Evolutionary conservation across 164 flowering plant species (phyloP), one percentile per base, ranked within the genome.

Genomic region (Sedum album): DNA sequence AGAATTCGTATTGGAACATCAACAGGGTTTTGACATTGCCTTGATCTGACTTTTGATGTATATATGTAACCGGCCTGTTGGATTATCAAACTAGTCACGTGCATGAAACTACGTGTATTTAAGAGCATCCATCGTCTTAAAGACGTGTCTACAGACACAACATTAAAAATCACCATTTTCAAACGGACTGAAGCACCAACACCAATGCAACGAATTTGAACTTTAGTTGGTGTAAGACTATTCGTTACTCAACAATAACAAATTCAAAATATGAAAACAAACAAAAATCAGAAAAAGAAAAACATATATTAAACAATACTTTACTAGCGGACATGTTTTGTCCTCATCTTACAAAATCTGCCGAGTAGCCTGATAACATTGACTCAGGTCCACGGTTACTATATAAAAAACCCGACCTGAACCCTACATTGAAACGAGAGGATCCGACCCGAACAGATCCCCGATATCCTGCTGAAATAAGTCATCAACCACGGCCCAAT

Each of bases 391-490:
- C 17, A 17, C 48, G 48, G 17, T 17, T 44, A 44, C 38, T 35
- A 15, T 44, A 11, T 17, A 13, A 13, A 15, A 14, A 26, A 10
- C 31, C 61, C 1, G 3, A 44, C 30, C 31, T 31, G 33, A 17
- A 28, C 20, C 33, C 62, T 57, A 79, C 15, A 77, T 42, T 0
- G 84, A 71, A 2, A 76, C 69, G 2, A 80, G 79, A 62, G 89
- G 80, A 65, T 89, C 94, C 41, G 82, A 79, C 61, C 79, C 79
- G 60, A 90, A 88, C 31, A 92, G 33, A 68, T 92, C 98, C 9
- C 86, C 96, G 64, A 92, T 79, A 35, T 89, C 97, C 60, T 82
- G 62, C 33, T 57, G 87, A 49, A 85, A 85, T 42, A 68, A 69
- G 35, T 83, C 83, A 2, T 82, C 82, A 3, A 20, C 82, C 5